phyloP scores from a whole-genome alignment of 2,329 filamentous ascomycete species.

The Aureobasidium sp. region DNA sequence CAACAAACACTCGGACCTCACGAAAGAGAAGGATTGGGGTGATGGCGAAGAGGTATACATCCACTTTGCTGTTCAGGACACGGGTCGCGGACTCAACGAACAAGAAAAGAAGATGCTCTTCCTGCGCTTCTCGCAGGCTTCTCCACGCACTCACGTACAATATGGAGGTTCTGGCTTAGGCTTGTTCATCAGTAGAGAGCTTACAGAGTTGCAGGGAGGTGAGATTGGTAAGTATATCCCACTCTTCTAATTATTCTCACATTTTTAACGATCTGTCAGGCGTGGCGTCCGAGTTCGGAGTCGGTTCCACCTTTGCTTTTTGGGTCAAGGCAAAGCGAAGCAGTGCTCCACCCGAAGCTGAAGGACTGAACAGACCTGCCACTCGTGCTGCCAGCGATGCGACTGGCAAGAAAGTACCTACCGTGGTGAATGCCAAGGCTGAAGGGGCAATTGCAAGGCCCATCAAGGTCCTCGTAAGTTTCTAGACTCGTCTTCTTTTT shows the following conservation, averaged over 20 bases:
- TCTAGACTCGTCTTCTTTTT: background rate
- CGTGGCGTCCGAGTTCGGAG: slow-evolving; percentile 58
- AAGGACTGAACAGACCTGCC: background rate
- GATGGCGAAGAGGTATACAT: slow-evolving; percentile 59
- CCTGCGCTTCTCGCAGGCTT: slow-evolving; percentile 72
- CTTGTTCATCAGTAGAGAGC: slow-evolving; percentile 68
- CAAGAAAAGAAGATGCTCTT: slow-evolving; percentile 70
- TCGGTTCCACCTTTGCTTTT: slow-evolving; percentile 69
- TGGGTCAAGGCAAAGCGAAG: slow-evolving; percentile 64
- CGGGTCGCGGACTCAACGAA: slow-evolving; percentile 63
- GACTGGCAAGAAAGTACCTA: slow-evolving; percentile 12
- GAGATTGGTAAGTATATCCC: slow-evolving; percentile 50
- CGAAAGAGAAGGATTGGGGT: slow-evolving; percentile 60
- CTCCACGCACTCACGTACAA: slow-evolving; percentile 66
- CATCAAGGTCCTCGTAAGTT: slow-evolving; percentile 10
- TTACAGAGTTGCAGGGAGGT: slow-evolving; percentile 76
- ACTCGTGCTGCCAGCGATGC: slow-evolving; percentile 15
- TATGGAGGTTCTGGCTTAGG: slow-evolving; percentile 75
- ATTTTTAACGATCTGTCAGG: slow-evolving; percentile 25
- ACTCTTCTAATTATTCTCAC: background rate
- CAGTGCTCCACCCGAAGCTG: slow-evolving; percentile 23
- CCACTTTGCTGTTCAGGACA: slow-evolving; percentile 68
- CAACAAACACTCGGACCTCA: slow-evolving; percentile 40
- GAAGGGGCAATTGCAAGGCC: background rate
- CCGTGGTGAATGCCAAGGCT: background rate